phyloP scores from a whole-genome alignment of 2,329 filamentous ascomycete genomes.

The Aspergillus pseudonomiae region DNA sequence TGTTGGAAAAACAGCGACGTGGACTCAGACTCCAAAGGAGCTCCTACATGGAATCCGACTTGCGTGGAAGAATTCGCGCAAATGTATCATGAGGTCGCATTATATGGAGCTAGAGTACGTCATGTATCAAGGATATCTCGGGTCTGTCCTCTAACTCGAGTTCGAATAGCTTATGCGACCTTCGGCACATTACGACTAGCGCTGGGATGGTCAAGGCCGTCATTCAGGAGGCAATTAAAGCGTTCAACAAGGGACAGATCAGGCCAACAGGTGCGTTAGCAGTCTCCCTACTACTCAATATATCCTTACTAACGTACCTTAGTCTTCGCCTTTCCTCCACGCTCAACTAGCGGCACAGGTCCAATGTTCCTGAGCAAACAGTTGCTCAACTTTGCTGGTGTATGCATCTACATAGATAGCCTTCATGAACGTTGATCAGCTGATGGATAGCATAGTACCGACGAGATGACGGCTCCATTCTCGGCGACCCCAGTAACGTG shows the following conservation, averaged over 20 bases:
- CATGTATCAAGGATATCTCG: not conserved
- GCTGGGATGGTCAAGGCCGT: conserved; percentile 1
- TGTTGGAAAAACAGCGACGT: not conserved
- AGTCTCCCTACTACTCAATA: no score
- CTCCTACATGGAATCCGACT: conserved; percentile 2
- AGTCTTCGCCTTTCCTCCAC: conserved; percentile 8
- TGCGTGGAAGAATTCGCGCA: conserved; percentile 7
- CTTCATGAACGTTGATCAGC: not conserved
- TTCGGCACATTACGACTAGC: not conserved
- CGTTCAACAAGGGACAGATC: conserved; percentile 8
- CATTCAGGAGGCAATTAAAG: not conserved
- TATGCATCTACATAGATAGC: not conserved
- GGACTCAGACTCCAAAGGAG: conserved; percentile 2
- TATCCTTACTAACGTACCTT: not conserved
- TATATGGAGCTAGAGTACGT: conserved; percentile 1
- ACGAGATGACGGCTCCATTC: not conserved
- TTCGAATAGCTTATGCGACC: not conserved
- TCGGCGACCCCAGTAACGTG: conserved; percentile 7
- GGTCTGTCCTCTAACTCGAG: not conserved
- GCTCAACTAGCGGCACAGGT: not conserved
- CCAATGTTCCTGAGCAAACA: conserved; percentile 8
- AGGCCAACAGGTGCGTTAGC: conserved; percentile 3
- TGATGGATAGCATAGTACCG: not conserved
- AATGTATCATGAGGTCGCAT: conserved; percentile 8
- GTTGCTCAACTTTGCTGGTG: conserved; percentile 8